Evolutionary conservation across 331 rosid species (phyloP).

Genomic region (Spiraea crenata): DNA sequence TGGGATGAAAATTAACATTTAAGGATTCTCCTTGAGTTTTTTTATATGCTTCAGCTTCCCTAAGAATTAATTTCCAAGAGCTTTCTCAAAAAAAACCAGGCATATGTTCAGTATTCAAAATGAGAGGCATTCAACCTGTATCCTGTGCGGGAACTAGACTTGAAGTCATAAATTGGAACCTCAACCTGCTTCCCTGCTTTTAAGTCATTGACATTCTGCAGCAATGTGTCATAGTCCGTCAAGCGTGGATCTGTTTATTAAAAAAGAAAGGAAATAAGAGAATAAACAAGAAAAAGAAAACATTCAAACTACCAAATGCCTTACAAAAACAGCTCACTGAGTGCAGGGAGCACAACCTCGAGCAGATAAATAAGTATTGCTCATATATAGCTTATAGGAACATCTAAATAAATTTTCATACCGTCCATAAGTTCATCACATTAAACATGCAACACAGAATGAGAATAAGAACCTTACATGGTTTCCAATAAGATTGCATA

Average conservation of each 20-base stretch:
- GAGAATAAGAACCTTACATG: not conserved
- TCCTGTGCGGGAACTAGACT: constrained; percentile 82
- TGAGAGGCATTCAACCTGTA: constrained; percentile 59
- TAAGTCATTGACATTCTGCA: constrained; percentile 72
- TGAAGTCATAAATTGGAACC: constrained; percentile 93
- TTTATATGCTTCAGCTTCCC: no score
- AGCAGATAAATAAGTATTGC: no score
- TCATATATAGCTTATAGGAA: no score
- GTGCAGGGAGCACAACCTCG: not conserved
- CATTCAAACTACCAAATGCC: constrained; percentile 8
- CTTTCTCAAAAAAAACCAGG: not conserved
- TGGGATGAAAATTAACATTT: not conserved
- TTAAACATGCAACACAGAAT: not conserved
- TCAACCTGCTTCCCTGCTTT: constrained; percentile 68
- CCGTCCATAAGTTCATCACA: not conserved
- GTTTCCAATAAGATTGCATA: not conserved
- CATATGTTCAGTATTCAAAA: constrained; percentile 24
- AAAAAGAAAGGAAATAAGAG: constrained; percentile 6
- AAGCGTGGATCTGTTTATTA: constrained; percentile 77
- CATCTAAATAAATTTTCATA: not conserved
- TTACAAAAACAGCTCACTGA: not conserved
- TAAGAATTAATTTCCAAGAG: constrained; percentile 5
- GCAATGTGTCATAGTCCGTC: constrained; percentile 88
- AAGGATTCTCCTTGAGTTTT: not conserved
- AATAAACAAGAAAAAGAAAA: constrained; percentile 5